Conservation (phyloP, 495 filamentous ascomycete species). For the Aspergillus diversus region DNA sequence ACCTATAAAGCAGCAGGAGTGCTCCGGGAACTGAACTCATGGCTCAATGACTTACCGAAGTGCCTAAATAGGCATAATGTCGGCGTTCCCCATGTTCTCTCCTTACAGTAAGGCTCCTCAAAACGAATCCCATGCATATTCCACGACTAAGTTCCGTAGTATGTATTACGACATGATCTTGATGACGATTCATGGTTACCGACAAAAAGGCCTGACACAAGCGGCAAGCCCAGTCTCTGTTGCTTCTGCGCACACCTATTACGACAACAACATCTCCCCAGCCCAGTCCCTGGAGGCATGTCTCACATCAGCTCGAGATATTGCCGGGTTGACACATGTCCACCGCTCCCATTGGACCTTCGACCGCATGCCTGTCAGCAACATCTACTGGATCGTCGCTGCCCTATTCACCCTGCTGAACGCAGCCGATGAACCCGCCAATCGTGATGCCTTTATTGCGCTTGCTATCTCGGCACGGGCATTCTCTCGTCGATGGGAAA, state of each 20-base stretch:
- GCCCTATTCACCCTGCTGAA: constrained; percentile 37
- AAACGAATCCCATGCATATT: not conserved
- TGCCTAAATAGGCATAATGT: constrained; percentile 25
- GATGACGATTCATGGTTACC: constrained; percentile 26
- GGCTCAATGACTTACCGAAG: constrained; percentile 28
- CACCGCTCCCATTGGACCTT: constrained; percentile 32
- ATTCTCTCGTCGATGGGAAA: constrained; percentile 34
- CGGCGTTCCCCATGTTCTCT: constrained; percentile 35
- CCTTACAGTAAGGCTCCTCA: constrained; percentile 34
- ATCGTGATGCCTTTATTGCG: constrained; percentile 34
- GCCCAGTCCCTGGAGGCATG: constrained; percentile 15
- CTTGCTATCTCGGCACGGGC: constrained; percentile 29
- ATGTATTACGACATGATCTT: constrained; percentile 38
- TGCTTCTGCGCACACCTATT: not conserved
- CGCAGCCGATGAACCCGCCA: constrained; percentile 27
- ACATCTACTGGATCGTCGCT: constrained; percentile 35
- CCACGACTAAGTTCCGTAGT: constrained; percentile 17
- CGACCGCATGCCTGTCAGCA: constrained; percentile 31
- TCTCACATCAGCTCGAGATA: constrained; percentile 25
- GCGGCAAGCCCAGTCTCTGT: not conserved
- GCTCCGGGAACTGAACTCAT: constrained; percentile 27
- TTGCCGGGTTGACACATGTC: constrained; percentile 28
- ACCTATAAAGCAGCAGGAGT: constrained; percentile 20
- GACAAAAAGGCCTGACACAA: constrained; percentile 1
- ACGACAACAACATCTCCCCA: constrained; percentile 6